These are phyloP conservation scores for Leptodermis oblonga DNA, from an alignment of 257 asterid genomes.

Conservation along the genomic window DNA sequence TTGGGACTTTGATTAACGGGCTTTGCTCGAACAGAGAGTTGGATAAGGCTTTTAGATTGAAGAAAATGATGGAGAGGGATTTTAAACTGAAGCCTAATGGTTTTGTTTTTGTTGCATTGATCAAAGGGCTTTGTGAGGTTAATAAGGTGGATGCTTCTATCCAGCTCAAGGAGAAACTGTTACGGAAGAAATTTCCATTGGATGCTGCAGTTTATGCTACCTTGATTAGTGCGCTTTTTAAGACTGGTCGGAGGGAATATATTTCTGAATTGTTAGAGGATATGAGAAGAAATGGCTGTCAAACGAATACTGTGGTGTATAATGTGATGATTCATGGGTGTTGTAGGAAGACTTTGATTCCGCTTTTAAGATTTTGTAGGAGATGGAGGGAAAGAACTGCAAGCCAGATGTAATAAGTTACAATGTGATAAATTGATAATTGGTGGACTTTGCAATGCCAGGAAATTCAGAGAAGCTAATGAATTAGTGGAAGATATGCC, in stretches of 20 bases:
- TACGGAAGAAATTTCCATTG: conserved; percentile 42
- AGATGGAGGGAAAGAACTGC: conserved; percentile 62
- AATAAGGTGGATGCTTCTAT: conserved; percentile 37
- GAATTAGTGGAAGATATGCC: conserved; percentile 80
- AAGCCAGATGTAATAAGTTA: conserved; percentile 65
- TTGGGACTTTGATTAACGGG: conserved; percentile 66
- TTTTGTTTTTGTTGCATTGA: conserved; percentile 46
- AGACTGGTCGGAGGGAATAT: conserved; percentile 46
- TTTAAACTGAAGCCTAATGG: conserved; percentile 47
- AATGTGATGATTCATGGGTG: conserved; percentile 60
- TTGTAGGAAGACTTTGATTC: conserved; percentile 60
- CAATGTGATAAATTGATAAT: conserved; percentile 60
- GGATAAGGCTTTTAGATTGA: conserved; percentile 46
- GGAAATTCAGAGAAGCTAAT: conserved; percentile 49
- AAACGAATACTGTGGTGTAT: conserved; percentile 51
- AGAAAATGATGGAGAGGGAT: conserved; percentile 50
- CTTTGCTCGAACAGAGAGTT: conserved; percentile 38
- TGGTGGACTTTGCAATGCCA: conserved; percentile 47
- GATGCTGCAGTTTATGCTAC: conserved; percentile 65
- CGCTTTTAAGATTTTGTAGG: conserved; percentile 42
- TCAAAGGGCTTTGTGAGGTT: conserved; percentile 57
- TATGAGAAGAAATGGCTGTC: conserved; percentile 55
- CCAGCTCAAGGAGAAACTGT: conserved; percentile 60
- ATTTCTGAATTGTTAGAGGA: conserved; percentile 46
- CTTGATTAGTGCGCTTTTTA: conserved; percentile 55